Conservation (phyloP, 2,329 filamentous ascomycete genomes). For the Eutypa lata region DNA sequence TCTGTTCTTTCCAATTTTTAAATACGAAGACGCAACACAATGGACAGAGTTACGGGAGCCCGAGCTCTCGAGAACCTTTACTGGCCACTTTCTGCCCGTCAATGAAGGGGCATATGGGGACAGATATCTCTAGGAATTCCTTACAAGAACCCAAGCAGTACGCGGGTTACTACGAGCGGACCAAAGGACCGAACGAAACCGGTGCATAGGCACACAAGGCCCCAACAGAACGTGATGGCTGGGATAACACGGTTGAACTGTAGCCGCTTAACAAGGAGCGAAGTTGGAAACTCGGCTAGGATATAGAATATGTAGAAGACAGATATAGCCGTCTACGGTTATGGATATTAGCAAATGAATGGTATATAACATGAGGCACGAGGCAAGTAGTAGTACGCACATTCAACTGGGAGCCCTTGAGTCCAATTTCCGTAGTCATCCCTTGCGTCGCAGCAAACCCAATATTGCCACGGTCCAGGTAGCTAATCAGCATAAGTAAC, state of each 20-base stretch:
- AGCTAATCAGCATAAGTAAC: slow-evolving; percentile 19
- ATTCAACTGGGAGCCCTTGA: slow-evolving; percentile 18
- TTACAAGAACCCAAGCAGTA: slow-evolving; percentile 23
- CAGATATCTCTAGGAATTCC: neutral
- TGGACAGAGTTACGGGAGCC: no score
- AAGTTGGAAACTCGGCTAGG: slow-evolving; percentile 21
- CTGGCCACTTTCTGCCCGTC: no score
- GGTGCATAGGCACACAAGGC: slow-evolving; percentile 23
- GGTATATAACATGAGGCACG: neutral
- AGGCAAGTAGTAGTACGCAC: slow-evolving; percentile 1
- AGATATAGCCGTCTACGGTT: slow-evolving; percentile 21
- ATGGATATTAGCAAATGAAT: slow-evolving; percentile 6
- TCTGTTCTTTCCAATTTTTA: neutral
- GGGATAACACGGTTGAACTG: slow-evolving; percentile 23
- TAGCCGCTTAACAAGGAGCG: slow-evolving; percentile 22
- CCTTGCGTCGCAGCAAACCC: slow-evolving; percentile 24
- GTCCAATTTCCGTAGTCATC: slow-evolving; percentile 17
- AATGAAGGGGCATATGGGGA: no score
- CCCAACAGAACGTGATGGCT: slow-evolving; percentile 20
- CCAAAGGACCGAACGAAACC: slow-evolving; percentile 24
- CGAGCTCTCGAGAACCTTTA: no score
- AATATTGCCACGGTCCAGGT: slow-evolving; percentile 23
- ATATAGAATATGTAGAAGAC: slow-evolving; percentile 25
- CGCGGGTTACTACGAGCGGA: slow-evolving; percentile 20
- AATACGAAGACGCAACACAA: no score